Conservation (phyloP, 1,284 basidiomycete genomes). For the Inonotus obliquus region DNA sequence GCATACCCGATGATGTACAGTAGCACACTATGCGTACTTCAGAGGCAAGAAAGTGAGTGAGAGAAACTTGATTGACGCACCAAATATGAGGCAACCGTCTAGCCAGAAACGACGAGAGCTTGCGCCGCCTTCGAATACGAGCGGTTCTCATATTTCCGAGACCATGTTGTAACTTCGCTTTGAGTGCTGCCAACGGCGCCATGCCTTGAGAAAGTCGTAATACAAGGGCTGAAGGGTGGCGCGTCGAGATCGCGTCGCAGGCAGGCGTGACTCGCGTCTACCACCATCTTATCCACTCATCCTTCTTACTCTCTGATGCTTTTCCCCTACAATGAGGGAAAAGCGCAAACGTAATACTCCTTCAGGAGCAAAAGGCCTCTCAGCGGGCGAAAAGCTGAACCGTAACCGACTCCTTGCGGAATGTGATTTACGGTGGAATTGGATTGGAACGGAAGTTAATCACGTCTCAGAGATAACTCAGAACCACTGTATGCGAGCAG, state of each 20-base stretch:
- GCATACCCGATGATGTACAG: constrained; percentile 62
- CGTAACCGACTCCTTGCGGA: constrained; percentile 45
- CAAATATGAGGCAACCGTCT: constrained; percentile 11
- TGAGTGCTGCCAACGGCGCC: constrained; percentile 1
- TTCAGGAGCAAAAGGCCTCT: constrained; percentile 47
- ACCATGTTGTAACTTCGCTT: background rate
- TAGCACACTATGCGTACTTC: constrained; percentile 35
- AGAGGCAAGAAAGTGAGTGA: background rate
- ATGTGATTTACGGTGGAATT: constrained; percentile 60
- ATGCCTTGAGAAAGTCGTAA: background rate
- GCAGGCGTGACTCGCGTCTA: background rate
- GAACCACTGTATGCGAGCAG: constrained; percentile 61
- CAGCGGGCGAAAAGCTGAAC: constrained; percentile 56
- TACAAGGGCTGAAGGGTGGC: background rate
- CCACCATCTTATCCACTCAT: background rate
- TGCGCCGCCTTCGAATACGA: constrained; percentile 10
- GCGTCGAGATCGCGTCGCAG: background rate
- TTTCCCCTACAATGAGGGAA: constrained; percentile 40
- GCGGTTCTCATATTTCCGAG: constrained; percentile 5
- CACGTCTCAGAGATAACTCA: constrained; percentile 53
- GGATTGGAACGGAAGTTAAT: constrained; percentile 66
- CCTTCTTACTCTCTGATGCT: background rate
- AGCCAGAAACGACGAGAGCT: constrained; percentile 6
- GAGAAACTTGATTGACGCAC: constrained; percentile 1
- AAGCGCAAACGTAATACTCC: constrained; percentile 55